Percentiles rank a stretch among this genome's conserved stretches.
Conservation (phyloP, 805 yeast genomes). For the Saturnispora silvae region DNA sequence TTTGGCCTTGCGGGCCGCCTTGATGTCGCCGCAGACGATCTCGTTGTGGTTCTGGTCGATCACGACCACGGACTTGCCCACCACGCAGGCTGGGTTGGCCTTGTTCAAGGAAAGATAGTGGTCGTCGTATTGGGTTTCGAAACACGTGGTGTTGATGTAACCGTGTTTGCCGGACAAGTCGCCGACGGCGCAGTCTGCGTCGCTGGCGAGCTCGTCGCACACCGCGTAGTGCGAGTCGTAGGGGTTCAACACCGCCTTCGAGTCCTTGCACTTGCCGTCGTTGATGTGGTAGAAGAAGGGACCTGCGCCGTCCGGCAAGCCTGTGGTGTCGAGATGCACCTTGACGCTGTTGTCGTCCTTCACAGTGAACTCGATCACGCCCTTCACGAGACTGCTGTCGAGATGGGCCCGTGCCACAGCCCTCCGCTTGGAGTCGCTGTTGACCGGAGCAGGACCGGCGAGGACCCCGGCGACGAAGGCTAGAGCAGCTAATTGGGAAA, state of each 20-base stretch:
- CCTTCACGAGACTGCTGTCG: slow-evolving; percentile 34
- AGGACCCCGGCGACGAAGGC: not conserved
- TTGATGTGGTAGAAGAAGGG: slow-evolving; percentile 65
- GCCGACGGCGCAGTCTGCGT: slow-evolving; percentile 57
- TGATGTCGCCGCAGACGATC: slow-evolving; percentile 56
- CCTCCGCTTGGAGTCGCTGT: slow-evolving; percentile 37
- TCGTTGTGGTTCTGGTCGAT: slow-evolving; percentile 45
- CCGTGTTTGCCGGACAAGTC: slow-evolving; percentile 77
- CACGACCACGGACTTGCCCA: slow-evolving; percentile 46
- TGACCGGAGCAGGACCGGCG: slow-evolving; percentile 35
- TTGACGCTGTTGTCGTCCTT: slow-evolving; percentile 41
- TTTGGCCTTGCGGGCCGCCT: slow-evolving; percentile 21
- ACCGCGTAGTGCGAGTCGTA: slow-evolving; percentile 38
- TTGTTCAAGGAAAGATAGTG: slow-evolving; percentile 55
- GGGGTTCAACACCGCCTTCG: slow-evolving; percentile 56
- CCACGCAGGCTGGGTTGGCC: slow-evolving; percentile 43
- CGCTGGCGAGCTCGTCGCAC: slow-evolving; percentile 41
- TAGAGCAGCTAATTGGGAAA: not conserved
- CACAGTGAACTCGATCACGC: slow-evolving; percentile 51
- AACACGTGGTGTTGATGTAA: slow-evolving; percentile 57
- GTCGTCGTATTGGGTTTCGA: slow-evolving; percentile 51
- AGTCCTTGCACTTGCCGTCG: slow-evolving; percentile 41
- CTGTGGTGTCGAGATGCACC: slow-evolving; percentile 62
- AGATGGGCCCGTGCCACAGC: slow-evolving; percentile 50
- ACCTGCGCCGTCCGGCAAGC: slow-evolving; percentile 56